These are phyloP conservation scores for Yarrowia phangngaensis DNA, from an alignment of 805 yeast genomes.

Conservation along the genomic window DNA sequence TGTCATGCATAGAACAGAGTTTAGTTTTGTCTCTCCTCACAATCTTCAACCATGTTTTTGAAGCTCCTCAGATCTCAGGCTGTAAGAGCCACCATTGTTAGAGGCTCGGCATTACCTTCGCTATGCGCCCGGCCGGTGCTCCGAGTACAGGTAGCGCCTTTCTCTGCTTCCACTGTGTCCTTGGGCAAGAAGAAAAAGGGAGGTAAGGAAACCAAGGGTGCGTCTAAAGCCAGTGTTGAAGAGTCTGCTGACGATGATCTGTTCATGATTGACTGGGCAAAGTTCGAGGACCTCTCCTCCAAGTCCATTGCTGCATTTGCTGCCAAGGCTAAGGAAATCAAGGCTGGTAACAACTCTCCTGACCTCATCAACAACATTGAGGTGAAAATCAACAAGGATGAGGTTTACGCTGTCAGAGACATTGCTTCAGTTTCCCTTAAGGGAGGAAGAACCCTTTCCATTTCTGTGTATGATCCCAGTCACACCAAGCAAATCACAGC, in stretches of 20 bases:
- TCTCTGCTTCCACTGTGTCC: constrained; percentile 5
- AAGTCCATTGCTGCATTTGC: constrained; percentile 51
- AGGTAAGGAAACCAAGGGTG: constrained; percentile 23
- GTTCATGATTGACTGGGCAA: constrained; percentile 36
- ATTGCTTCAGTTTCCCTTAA: constrained; percentile 68
- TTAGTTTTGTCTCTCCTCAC: neutral
- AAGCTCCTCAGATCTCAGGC: constrained; percentile 8
- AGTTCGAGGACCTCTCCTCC: constrained; percentile 46
- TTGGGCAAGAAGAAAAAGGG: constrained; percentile 25
- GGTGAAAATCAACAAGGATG: constrained; percentile 40
- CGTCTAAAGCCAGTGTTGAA: constrained; percentile 23
- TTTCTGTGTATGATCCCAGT: constrained; percentile 86
- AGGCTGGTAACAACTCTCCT: constrained; percentile 67
- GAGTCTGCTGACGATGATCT: constrained; percentile 28
- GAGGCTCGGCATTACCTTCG: neutral
- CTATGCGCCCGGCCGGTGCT: constrained; percentile 4
- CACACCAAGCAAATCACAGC: constrained; percentile 66
- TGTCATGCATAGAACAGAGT: constrained; percentile 7
- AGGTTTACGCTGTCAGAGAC: constrained; percentile 28
- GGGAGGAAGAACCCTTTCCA: constrained; percentile 59
- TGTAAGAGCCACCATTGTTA: neutral
- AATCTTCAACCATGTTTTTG: neutral
- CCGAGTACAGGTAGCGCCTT: constrained; percentile 3
- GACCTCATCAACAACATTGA: constrained; percentile 42
- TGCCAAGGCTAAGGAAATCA: constrained; percentile 57